Conservation (phyloP, 2,329 filamentous ascomycete species). For the Penicillium corylophilum region DNA sequence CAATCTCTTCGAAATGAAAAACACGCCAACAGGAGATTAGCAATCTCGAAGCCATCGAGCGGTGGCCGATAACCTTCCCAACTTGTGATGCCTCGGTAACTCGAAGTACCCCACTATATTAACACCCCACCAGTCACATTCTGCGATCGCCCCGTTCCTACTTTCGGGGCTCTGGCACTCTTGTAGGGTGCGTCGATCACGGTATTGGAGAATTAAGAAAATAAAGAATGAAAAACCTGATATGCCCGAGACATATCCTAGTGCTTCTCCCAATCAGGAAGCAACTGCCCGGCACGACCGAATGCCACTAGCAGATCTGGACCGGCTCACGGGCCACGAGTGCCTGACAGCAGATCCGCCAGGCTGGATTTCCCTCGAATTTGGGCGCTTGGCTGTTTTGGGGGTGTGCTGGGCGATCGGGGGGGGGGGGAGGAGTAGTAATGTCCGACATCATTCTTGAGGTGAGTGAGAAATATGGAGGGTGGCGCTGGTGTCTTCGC, state of each 20-base stretch:
- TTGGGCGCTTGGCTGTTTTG: neutral
- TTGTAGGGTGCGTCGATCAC: too few relatives aligned
- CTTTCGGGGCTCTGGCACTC: neutral
- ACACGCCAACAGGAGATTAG: neutral
- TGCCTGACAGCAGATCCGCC: neutral
- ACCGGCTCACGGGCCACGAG: neutral
- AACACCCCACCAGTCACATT: slow-evolving; percentile 6
- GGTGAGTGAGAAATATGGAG: too few relatives aligned
- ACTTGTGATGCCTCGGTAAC: slow-evolving; percentile 23
- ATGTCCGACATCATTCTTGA: neutral
- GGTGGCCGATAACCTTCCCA: too few relatives aligned
- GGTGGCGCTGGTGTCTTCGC: too few relatives aligned
- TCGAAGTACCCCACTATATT: slow-evolving; percentile 1
- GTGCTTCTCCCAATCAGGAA: neutral
- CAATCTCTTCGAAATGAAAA: neutral
- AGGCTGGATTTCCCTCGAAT: neutral
- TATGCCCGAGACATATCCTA: neutral
- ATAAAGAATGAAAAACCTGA: neutral
- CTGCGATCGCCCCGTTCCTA: neutral
- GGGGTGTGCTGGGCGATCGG: neutral
- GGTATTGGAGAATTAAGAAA: too few relatives aligned
- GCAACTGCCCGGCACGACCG: neutral
- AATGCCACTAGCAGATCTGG: neutral
- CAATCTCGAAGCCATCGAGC: neutral
- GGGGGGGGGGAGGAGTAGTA: too few relatives aligned